Base-by-base conservation (phyloP, 129 eudicot genomes). In the Flaveria bidentis region DNA sequence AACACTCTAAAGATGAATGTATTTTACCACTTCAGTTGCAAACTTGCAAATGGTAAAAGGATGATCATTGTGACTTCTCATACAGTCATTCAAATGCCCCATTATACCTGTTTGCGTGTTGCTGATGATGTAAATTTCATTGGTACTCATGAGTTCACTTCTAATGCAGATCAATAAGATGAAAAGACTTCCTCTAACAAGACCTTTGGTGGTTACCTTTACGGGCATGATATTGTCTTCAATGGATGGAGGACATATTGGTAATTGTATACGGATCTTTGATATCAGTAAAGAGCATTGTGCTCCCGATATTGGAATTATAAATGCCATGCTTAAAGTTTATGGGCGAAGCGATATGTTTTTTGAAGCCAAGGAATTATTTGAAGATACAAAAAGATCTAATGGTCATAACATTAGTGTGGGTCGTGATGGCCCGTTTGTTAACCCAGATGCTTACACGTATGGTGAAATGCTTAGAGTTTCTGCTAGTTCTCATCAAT, bases 151-250 rank as follows among this genome's bases (percentile, higher is more conserved):
- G n/a, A 73, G 20, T 17, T 10, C 41, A 51, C 18, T 33, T 28
- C 22, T 30, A 72, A 41, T 82, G 86, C 88, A 94, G 98, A 78
- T 91, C 67, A 87, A 91, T 85, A 91, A 87, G 90, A 80, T 91
- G 72, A 91, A 79, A 78, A 89, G 74, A 61, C 91, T 94, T 61
- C 84, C 57, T 62, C 87, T 69, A 8, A 73, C 88, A 30, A 91
- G 83, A 84, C 88, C 97, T 47, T 81, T 91, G 83, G 88, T 82
- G 51, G 91, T 88, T 66, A 81, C 97, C 69, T 90, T 87, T 82
- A 91, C 98, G 26, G 98, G 98, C 50, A 89, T 94, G 96, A 94
- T 94, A 51, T 63, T 83, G 73, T 86, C 98, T 44, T 85, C 96
- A 67, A 73, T 89, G 91, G 88, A 87, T 25, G 97, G 96, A 74